Conservation (phyloP, 73 alveolate species). For the Blepharisma japonicum region DNA sequence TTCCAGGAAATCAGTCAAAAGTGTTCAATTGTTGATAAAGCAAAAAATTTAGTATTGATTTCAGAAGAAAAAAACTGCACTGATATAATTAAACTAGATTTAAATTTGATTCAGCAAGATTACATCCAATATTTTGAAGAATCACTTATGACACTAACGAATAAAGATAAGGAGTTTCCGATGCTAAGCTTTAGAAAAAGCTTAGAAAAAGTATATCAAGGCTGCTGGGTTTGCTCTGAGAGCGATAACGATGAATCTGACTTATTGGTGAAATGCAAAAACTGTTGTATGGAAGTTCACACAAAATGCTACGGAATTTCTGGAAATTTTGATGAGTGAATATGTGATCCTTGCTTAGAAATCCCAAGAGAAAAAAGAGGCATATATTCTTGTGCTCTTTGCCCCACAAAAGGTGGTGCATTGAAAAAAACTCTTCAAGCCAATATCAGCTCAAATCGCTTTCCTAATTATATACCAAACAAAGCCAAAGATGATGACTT, state of each 20-base stretch:
- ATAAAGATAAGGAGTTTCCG: too few relatives aligned
- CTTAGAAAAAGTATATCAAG: too few relatives aligned
- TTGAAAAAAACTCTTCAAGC: conserved; percentile 12
- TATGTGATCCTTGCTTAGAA: neutral
- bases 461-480: neutral
- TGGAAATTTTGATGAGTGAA: neutral
- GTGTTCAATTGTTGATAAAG: too few relatives aligned
- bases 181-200: too few relatives aligned
- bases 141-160: too few relatives aligned
- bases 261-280: neutral
- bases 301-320: neutral
- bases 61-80: too few relatives aligned
- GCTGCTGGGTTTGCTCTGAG: conserved; percentile 10
- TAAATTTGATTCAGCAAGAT: too few relatives aligned
- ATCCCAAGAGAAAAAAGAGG: neutral
- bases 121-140: too few relatives aligned
- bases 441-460: neutral
- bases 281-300: neutral
- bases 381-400: neutral
- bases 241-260: neutral
- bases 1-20: too few relatives aligned
- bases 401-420: conserved; percentile 6
- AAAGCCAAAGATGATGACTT: neutral
- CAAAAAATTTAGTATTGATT: too few relatives aligned
- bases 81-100: too few relatives aligned